Base-by-base conservation (phyloP, 441 rosid species). In the Syzygium syzygioides region DNA sequence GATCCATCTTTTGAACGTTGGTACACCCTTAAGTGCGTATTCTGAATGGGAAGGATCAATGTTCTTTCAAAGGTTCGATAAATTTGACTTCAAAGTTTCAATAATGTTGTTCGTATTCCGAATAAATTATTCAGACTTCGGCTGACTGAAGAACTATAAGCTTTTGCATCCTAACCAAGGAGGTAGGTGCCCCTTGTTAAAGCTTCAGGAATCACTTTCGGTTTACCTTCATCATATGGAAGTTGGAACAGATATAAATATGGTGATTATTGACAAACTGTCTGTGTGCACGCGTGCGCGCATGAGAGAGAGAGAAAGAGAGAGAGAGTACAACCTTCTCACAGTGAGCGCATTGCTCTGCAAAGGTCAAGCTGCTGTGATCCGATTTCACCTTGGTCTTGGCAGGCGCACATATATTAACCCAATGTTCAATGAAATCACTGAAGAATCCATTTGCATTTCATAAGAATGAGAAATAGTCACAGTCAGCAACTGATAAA, bases 391-490 rank as follows among this genome's bases (percentile, higher is more conserved):
- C 93, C 94, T 94, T 98, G 88, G 91, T 87, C 94, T 92, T 97
- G 14, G 99, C 99, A 3, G 94, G 32, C 59, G 96, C 90, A 55
- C 98, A 93, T 45, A 98, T 97, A 86, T 93, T 93, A 90, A 98
- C 98, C 99, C 99, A 98, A 5, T 94, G 89, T 55, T 96, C 99
- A 14, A 98, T 96, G 91, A 98, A 98, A 60, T 98, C 97, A 90
- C 99, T 98, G 95, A 83, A 93, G 88, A 37, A 41, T 85, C 48
- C 68, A 25, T 57, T 60, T 71, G 50, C 55, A 55, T 25, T 20
- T 56, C 30, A 56, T 41, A 56, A 79, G 59, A 86, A 19, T 90
- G 34, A 20, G 88, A 71, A 1, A 71, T 84, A 28, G 59, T 32
- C 20, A 84, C 41, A 26, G 86, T n/a, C 30, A 53, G 60, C 15